Conservation (phyloP, 2,329 filamentous ascomycete genomes). For the Colletotrichum sp. region DNA sequence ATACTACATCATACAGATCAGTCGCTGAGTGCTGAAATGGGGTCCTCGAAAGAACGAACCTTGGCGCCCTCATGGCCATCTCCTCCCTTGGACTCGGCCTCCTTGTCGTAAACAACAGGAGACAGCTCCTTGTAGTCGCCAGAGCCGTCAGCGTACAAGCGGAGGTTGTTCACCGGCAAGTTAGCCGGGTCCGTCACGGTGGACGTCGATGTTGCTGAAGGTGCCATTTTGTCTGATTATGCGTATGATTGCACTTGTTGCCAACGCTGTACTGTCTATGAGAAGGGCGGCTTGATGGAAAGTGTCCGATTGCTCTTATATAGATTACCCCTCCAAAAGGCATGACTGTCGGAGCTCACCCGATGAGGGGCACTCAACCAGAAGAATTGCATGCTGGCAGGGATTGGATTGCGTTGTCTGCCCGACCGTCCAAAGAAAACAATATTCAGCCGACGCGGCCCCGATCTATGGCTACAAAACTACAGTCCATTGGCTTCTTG, state of each 20-base stretch:
- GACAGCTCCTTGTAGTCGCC: constrained; percentile 35
- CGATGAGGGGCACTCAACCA: constrained; percentile 2
- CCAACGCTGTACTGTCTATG: neutral
- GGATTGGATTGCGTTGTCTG: constrained; percentile 50
- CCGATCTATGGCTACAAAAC: neutral
- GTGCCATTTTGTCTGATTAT: constrained; percentile 32
- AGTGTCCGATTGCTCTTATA: neutral
- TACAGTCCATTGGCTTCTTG: neutral
- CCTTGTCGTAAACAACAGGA: constrained; percentile 27
- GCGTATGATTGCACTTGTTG: neutral
- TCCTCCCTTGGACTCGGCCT: constrained; percentile 29
- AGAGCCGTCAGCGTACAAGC: constrained; percentile 36
- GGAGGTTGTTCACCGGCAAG: constrained; percentile 28
- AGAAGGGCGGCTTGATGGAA: too few species aligned
- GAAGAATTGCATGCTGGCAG: constrained; percentile 44
- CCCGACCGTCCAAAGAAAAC: neutral
- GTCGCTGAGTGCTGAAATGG: neutral
- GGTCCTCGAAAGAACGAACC: neutral
- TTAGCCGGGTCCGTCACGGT: constrained; percentile 25
- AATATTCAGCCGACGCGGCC: neutral
- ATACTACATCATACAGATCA: constrained; percentile 18
- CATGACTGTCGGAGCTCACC: neutral
- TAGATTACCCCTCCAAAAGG: neutral
- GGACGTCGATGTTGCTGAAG: constrained; percentile 35
- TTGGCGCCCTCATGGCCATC: constrained; percentile 24